Base-by-base conservation (phyloP, 169 alveolate genomes). In the Hepatocystis sp. region DNA sequence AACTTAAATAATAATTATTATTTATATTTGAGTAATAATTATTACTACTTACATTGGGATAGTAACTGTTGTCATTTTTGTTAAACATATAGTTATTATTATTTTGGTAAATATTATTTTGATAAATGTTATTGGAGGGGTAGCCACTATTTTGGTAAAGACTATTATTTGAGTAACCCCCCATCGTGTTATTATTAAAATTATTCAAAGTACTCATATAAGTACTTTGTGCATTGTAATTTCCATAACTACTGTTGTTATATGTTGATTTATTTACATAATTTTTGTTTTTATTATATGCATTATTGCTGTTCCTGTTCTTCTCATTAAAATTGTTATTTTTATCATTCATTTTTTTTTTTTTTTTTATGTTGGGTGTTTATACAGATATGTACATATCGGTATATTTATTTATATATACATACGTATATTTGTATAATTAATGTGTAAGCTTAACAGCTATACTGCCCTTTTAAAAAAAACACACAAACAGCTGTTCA, bases 51-150 rank as follows among this genome's bases (percentile, higher is more conserved):
- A 56, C 40, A 71, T 55, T 71, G 2, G 27, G 32, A 51, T 42
- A 71, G 30, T 71, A 71, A 40, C 46, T 71, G 34, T n/a, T n/a
- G n/a, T 56, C 64, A 71, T 15, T 53, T 4, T 56, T 71, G 19
- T 32, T 71, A 44, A 53, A 71, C 3, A n/a, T 19, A 49, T 39
- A 55, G 56, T 42, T 71, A 27, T 49, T 61, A 36, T 36, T 58
- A n/a, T n/a, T n/a, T 27, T 2, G 46, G 25, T 58, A 58, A 23
- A n/a, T 25, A 53, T 11, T 21, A 23, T 11, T 11, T 5, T 21
- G 19, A 23, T 11, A 11, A 53, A 4, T 4, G 10, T 25, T 25
- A 53, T 15, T 53, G 2, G 65, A 1, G 17, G 4, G n/a, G n/a
- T 2, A 4, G 4, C 17, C 17, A 8, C 17, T n/a, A 53, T 10